Conservation (phyloP, 345 rosid species). For the Clausena lansium region DNA sequence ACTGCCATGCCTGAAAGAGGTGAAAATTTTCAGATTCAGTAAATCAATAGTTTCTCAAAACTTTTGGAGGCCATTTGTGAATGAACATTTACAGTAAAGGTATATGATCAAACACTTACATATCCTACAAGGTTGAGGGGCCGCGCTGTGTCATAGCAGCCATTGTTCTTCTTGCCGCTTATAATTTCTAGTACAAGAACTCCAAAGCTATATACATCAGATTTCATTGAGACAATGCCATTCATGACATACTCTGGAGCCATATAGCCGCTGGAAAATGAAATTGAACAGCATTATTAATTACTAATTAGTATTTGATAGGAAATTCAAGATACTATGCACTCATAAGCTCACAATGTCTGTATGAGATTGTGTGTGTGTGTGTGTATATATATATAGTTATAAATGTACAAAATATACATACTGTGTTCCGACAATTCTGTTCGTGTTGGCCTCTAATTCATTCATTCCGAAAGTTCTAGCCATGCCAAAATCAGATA, state of each 20-base stretch:
- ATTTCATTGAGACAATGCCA: slow-evolving; percentile 4
- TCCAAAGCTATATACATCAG: slow-evolving; percentile 18
- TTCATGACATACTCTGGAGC: slow-evolving; percentile 13
- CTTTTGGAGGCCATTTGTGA: background rate
- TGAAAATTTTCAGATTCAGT: background rate
- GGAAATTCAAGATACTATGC: background rate
- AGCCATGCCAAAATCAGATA: background rate
- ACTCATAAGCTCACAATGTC: background rate
- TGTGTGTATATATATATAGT: background rate
- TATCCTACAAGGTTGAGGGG: slow-evolving; percentile 16
- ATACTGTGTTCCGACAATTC: background rate
- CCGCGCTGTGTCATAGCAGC: slow-evolving; percentile 6
- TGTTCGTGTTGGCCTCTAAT: background rate
- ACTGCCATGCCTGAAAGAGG: slow-evolving; percentile 19
- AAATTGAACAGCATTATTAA: background rate
- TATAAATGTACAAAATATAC: background rate
- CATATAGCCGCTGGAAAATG: slow-evolving; percentile 8
- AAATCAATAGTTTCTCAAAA: background rate
- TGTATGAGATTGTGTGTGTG: background rate
- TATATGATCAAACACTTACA: slow-evolving; percentile 7
- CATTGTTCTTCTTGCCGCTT: slow-evolving; percentile 5
- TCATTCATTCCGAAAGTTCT: background rate
- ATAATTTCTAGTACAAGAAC: slow-evolving; percentile 11
- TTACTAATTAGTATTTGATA: background rate
- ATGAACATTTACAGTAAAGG: background rate